A percentile compares a stretch with the other conserved stretches of the same genome.
Evolutionary conservation across 495 filamentous ascomycete genomes (phyloP).

Genomic region (Geopyxis carbonaria): DNA sequence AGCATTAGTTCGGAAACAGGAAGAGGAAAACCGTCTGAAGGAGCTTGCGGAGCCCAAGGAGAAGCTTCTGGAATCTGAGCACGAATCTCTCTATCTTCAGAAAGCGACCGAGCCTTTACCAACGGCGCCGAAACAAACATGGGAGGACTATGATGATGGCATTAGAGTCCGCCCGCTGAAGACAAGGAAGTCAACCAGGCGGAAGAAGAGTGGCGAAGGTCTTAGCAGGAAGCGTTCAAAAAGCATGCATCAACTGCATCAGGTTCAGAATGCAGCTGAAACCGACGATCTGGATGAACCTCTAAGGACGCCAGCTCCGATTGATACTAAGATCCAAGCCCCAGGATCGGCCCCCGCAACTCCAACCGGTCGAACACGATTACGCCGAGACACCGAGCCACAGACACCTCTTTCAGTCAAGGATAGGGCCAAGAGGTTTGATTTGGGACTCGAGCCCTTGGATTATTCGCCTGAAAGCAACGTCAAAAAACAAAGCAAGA

Average conservation of each 20-base stretch:
- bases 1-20: constrained; percentile 14
- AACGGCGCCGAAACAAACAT: constrained; percentile 16
- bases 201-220: constrained; percentile 11
- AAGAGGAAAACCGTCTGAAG: constrained; percentile 13
- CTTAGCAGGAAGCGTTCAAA: background rate
- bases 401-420: background rate
- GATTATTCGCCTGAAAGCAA: too few relatives aligned
- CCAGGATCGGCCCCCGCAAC: constrained; percentile 4
- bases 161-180: constrained; percentile 20
- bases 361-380: constrained; percentile 2
- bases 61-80: constrained; percentile 8
- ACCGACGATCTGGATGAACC: too few relatives aligned
- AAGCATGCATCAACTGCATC: background rate
- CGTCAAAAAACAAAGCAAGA: background rate
- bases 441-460: background rate
- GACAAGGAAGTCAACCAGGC: constrained; percentile 12
- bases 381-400: background rate
- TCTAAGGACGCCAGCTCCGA: constrained; percentile 5
- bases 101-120: too few relatives aligned
- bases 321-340: background rate
- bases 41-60: constrained; percentile 7
- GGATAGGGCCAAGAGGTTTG: background rate
- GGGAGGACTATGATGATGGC: constrained; percentile 18
- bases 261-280: too few relatives aligned
- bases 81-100: too few relatives aligned